Percentiles rank a stretch among this genome's conserved stretches.
Evolutionary conservation across 2,329 filamentous ascomycete genomes (phyloP).

Genomic region (Trichophyton simii): DNA sequence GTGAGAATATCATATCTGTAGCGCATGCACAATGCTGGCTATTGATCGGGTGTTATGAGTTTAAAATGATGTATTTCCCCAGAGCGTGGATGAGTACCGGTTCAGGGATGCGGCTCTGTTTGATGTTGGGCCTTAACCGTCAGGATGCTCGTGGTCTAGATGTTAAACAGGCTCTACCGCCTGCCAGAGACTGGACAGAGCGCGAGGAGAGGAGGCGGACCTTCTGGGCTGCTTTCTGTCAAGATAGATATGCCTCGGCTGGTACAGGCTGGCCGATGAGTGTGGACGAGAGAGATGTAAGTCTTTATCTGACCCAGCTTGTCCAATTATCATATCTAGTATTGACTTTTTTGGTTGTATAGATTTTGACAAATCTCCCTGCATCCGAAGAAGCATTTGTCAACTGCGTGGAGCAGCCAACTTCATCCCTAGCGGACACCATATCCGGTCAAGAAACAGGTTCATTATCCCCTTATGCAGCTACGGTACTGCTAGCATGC

Average conservation of each 20-base stretch:
- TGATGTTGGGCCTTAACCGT: conserved; percentile 89
- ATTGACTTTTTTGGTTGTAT: not conserved
- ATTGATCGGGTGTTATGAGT: conserved; percentile 72
- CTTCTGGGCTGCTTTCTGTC: conserved; percentile 87
- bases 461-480: conserved; percentile 64
- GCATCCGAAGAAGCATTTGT: conserved; percentile 74
- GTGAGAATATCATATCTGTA: conserved; percentile 75
- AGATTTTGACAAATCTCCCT: conserved; percentile 74
- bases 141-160: conserved; percentile 72
- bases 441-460: conserved; percentile 55
- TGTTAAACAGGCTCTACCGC: conserved; percentile 81
- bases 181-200: conserved; percentile 86
- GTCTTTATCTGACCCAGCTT: conserved; percentile 15
- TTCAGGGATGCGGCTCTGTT: conserved; percentile 61
- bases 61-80: conserved; percentile 96
- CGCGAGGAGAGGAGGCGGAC: conserved; percentile 79
- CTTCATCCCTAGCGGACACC: conserved; percentile 47
- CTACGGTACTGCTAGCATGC: conserved; percentile 72
- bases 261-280: conserved; percentile 96
- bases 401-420: conserved; percentile 61
- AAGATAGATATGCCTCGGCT: conserved; percentile 87
- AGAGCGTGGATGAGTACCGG: conserved; percentile 90
- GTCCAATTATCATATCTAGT: not conserved
- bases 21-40: conserved; percentile 77
- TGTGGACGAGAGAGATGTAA: conserved; percentile 73